A percentile compares a stretch with the other conserved stretches of the same genome.
Conservation (phyloP, 2,329 filamentous ascomycete genomes). For the Fusarium sp. region DNA sequence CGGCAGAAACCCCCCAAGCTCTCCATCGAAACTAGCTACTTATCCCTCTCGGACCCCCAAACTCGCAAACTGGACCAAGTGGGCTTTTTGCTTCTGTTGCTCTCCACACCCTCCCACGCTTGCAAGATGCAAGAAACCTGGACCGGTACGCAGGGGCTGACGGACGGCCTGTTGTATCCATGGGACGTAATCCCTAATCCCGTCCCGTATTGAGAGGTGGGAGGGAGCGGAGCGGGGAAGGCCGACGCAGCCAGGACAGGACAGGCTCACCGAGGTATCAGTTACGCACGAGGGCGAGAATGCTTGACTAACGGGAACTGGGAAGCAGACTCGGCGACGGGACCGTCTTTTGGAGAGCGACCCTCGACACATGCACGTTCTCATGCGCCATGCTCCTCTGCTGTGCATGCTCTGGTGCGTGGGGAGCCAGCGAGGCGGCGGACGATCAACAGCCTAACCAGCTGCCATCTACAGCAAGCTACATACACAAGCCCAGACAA, state of each 20-base stretch:
- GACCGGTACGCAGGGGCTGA: neutral
- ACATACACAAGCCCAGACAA: conserved; percentile 9
- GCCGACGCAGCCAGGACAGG: neutral
- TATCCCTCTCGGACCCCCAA: conserved; percentile 24
- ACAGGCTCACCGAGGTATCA: conserved; percentile 16
- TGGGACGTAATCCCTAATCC: conserved; percentile 11
- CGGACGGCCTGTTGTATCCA: neutral
- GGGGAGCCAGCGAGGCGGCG: conserved; percentile 14
- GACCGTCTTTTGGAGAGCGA: conserved; percentile 2
- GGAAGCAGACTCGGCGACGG: conserved; percentile 4
- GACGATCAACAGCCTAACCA: conserved; percentile 1
- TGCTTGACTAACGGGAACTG: conserved; percentile 36
- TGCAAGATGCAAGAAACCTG: neutral
- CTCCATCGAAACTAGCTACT: conserved; percentile 15
- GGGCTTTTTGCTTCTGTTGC: neutral
- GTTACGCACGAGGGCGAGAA: conserved; percentile 30
- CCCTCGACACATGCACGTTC: conserved; percentile 18
- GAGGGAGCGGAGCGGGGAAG: conserved; percentile 19
- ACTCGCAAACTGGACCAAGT: conserved; percentile 17
- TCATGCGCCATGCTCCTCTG: conserved; percentile 29
- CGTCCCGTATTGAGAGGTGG: neutral
- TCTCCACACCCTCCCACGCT: conserved; percentile 29
- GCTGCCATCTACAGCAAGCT: conserved; percentile 1
- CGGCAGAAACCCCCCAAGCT: neutral
- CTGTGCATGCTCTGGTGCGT: conserved; percentile 28